Base-by-base conservation (phyloP, 768 basidiomycete genomes). In the Suillus clintonianus region DNA sequence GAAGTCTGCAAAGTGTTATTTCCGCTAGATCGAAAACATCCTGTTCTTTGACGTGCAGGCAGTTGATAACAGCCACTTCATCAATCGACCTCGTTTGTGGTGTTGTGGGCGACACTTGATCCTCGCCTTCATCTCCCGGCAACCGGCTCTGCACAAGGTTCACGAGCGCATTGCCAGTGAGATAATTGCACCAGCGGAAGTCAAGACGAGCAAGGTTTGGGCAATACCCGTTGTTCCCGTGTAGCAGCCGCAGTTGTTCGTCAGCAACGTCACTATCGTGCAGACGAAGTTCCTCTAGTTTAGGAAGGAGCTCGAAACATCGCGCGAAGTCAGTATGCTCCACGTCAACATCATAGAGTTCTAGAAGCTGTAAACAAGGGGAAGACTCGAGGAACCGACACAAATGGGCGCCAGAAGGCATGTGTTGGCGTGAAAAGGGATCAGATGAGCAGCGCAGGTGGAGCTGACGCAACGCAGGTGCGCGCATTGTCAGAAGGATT, bases 181-280 rank as follows among this genome's bases (percentile, higher is more conserved):
- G 70, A 61, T 85, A 81, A 13, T 81, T 79, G 67, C 87, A 89
- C 86, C 85, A 88, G 32, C 85, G 81, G 56, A 89, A 71, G 69
- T 88, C 85, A 58, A 89, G 70, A 54, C 75, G 75, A 48, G 71
- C 69, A 48, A 88, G 81, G 60, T 69, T 72, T 30, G 82, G 86
- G 63, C 85, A 88, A 15, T 80, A 67, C 14, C 79, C 80, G 7
- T 61, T 67, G 15, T 77, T 76, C 3, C 80, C 81, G 48, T 74
- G 68, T 48, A 87, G 69, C 36, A 72, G 66, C 36, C 69, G 64
- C 11, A 88, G 62, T 24, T 81, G 77, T 19, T 73, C 70, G 68
- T 86, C 83, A 36, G 83, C 72, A 63, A 89, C 82, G 51, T 86
- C 86, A 62, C 83, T 84, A 67, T 86, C 85, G 69, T 87, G 86